These are phyloP conservation scores for Didymella sp. DNA, from an alignment of 2,329 filamentous ascomycete species.

Conservation along the genomic window DNA sequence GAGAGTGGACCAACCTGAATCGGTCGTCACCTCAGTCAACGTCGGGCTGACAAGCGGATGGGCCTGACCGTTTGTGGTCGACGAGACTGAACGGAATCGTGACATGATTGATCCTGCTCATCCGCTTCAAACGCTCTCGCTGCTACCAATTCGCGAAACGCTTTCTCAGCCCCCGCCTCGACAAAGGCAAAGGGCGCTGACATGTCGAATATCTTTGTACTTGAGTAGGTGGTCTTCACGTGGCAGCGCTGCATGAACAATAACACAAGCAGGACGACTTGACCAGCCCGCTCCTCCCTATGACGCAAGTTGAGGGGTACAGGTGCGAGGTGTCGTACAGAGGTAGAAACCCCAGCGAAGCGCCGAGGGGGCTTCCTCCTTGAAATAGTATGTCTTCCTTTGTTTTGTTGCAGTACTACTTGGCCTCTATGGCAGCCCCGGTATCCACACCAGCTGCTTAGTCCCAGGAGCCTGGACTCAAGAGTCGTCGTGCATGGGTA, in stretches of 20 bases:
- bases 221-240: not conserved
- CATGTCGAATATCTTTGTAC: not conserved
- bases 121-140: not conserved
- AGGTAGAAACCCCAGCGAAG: slow-evolving; percentile 12
- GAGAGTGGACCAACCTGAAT: slow-evolving; percentile 33
- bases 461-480: slow-evolving; percentile 12
- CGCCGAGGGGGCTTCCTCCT: slow-evolving; percentile 10
- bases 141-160: not conserved
- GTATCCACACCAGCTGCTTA: slow-evolving; percentile 5
- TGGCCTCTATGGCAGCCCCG: slow-evolving; percentile 1
- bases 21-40: slow-evolving; percentile 27
- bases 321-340: slow-evolving; percentile 10
- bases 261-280: slow-evolving; percentile 3
- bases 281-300: slow-evolving; percentile 11
- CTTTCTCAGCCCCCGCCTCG: too few relatives aligned
- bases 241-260: not conserved
- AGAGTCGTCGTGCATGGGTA: slow-evolving; percentile 5
- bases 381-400: slow-evolving; percentile 3
- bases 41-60: slow-evolving; percentile 28
- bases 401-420: slow-evolving; percentile 3
- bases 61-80: slow-evolving; percentile 20
- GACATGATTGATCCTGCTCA: not conserved
- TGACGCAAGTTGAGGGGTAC: slow-evolving; percentile 33
- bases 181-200: not conserved
- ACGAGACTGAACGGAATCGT: not conserved